Conservation (phyloP, 306 rosid species). For the Citrullus amarus region DNA sequence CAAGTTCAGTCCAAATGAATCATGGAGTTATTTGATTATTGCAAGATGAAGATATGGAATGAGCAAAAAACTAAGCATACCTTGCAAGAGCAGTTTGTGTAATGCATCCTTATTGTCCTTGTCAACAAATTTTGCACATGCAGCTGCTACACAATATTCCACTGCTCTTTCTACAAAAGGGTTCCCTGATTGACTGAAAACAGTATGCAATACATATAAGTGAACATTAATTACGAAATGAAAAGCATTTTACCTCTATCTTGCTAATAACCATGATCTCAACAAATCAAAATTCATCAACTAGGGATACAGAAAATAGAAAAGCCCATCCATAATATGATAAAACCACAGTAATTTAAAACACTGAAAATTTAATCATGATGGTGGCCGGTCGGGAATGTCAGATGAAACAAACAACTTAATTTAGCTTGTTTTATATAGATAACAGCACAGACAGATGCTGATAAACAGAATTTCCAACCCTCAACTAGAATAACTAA, state of each 20-base stretch:
- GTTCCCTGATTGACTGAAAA: conserved; percentile 65
- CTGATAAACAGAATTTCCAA: neutral
- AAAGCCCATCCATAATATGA: neutral
- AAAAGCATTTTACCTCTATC: neutral
- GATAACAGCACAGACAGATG: neutral
- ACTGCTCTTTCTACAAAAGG: conserved; percentile 94
- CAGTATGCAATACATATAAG: conserved; percentile 14
- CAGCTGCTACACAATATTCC: conserved; percentile 85
- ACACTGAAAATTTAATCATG: neutral
- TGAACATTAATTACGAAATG: conserved; percentile 1
- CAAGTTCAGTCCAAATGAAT: conserved; percentile 22
- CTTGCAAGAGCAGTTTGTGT: conserved; percentile 61
- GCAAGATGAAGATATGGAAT: conserved; percentile 2
- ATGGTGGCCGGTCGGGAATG: neutral
- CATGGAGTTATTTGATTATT: conserved; percentile 13
- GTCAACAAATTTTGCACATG: conserved; percentile 53
- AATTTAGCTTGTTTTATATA: neutral
- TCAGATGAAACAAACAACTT: neutral
- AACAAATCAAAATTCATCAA: neutral
- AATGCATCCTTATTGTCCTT: conserved; percentile 38
- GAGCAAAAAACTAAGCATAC: conserved; percentile 21
- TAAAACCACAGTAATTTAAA: neutral
- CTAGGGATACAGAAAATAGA: neutral
- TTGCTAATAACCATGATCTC: neutral
- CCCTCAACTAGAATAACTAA: neutral